Percentiles rank a stretch among this genome's conserved stretches.
phyloP scores from a whole-genome alignment of 192 early-diverging fungal species.

The Rhizophagus sp. region DNA sequence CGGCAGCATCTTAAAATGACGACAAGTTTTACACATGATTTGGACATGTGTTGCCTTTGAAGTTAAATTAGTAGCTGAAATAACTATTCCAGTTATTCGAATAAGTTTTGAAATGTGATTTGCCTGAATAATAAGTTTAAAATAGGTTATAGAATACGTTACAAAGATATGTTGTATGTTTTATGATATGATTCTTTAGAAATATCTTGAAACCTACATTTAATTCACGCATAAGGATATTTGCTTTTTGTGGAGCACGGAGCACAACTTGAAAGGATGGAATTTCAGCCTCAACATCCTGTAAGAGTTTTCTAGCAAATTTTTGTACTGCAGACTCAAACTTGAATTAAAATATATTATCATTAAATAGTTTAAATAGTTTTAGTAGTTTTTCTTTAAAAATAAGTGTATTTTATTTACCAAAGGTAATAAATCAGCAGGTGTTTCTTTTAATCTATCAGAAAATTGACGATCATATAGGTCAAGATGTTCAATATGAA shows the following conservation, averaged over 20 bases:
- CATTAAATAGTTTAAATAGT: too few species aligned
- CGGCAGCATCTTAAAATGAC: constrained; percentile 76
- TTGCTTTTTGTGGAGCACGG: constrained; percentile 66
- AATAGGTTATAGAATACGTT: neutral
- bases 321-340: neutral
- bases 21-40: constrained; percentile 87
- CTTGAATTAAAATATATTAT: neutral
- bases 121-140: constrained; percentile 50
- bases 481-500: constrained; percentile 11
- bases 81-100: constrained; percentile 94
- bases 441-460: neutral
- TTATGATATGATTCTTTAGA: neutral
- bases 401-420: constrained; percentile 5
- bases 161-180: too few species aligned
- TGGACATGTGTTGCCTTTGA: constrained; percentile 90
- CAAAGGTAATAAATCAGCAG: constrained; percentile 7
- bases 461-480: neutral
- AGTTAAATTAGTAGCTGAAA: constrained; percentile 83
- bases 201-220: constrained; percentile 58
- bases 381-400: neutral
- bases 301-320: neutral
- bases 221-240: constrained; percentile 87
- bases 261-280: constrained; percentile 13
- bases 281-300: neutral
- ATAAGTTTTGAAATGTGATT: constrained; percentile 89